Conservation (phyloP, 192 early-diverging fungal species). For the Dissophora globulifera region DNA sequence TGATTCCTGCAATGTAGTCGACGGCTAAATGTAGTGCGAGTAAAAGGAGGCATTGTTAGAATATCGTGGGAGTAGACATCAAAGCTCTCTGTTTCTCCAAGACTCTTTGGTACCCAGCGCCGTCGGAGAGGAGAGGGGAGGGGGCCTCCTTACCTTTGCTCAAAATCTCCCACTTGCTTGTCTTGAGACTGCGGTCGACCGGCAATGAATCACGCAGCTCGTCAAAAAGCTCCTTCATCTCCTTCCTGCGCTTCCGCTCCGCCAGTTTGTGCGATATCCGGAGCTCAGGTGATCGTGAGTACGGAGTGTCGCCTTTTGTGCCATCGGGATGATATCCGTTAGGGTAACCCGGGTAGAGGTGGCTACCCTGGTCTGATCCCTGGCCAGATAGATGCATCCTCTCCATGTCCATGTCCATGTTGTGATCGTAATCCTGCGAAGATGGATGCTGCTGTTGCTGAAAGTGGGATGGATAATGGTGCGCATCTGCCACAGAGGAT, state of each 20-base stretch:
- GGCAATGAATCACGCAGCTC: conserved; percentile 82
- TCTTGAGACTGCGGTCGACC: conserved; percentile 80
- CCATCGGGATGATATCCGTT: conserved; percentile 14
- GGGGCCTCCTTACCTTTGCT: conserved; percentile 83
- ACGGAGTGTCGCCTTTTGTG: conserved; percentile 64
- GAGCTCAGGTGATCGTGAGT: conserved; percentile 81
- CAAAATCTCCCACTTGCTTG: conserved; percentile 93
- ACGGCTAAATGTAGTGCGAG: too few species aligned
- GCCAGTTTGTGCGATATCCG: conserved; percentile 88
- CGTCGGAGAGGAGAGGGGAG: too few species aligned
- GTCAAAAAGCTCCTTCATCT: conserved; percentile 95
- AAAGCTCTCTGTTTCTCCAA: background rate
- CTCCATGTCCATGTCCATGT: conserved; percentile 49
- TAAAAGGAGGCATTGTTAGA: too few species aligned
- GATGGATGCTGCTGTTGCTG: conserved; percentile 12
- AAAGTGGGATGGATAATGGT: conserved; percentile 36
- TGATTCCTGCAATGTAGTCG: conserved; percentile 63
- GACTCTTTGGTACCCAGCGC: too few species aligned
- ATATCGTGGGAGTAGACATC: too few species aligned
- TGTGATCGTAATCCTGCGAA: conserved; percentile 40
- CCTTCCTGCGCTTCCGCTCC: conserved; percentile 86
- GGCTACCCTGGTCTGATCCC: conserved; percentile 18
- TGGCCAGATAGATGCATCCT: conserved; percentile 34
- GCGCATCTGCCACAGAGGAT: conserved; percentile 36
- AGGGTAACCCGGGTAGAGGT: conserved; percentile 46